phyloP scores from a whole-genome alignment of 805 yeast genomes.

The Pachysolen tannophilus region DNA sequence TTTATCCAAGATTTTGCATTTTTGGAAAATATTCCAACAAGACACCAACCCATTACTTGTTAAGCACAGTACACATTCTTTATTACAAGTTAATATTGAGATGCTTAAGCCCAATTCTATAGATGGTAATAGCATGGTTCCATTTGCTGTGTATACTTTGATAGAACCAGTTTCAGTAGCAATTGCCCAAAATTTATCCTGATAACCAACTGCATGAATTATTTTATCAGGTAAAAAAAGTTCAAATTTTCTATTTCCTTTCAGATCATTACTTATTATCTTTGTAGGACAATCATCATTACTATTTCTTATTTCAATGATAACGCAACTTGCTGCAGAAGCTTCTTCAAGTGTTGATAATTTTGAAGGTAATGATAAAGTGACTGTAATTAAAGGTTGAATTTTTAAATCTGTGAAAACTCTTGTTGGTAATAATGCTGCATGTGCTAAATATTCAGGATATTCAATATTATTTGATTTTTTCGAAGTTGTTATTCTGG shows the following conservation, averaged over 20 bases:
- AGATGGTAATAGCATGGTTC: slow-evolving; percentile 36
- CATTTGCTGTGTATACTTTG: slow-evolving; percentile 35
- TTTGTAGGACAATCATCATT: slow-evolving; percentile 21
- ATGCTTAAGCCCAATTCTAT: slow-evolving; percentile 45
- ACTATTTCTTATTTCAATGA: slow-evolving; percentile 34
- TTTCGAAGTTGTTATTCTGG: slow-evolving; percentile 23
- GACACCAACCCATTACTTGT: slow-evolving; percentile 44
- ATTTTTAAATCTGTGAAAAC: slow-evolving; percentile 20
- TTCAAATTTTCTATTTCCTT: slow-evolving; percentile 29
- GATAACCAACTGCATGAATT: slow-evolving; percentile 33
- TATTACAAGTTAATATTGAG: slow-evolving; percentile 26
- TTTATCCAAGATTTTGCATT: slow-evolving; percentile 28
- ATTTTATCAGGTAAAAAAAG: slow-evolving; percentile 38
- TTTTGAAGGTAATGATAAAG: slow-evolving; percentile 14
- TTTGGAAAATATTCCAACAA: slow-evolving; percentile 37
- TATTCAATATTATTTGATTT: slow-evolving; percentile 26
- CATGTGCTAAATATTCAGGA: slow-evolving; percentile 19
- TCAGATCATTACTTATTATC: slow-evolving; percentile 25
- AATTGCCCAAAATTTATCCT: slow-evolving; percentile 37
- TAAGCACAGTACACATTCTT: slow-evolving; percentile 30
- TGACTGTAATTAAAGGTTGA: slow-evolving; percentile 22
- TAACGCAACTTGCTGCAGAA: too few species aligned
- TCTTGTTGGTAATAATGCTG: slow-evolving; percentile 18
- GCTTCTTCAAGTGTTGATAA: slow-evolving; percentile 11
- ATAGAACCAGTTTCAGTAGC: slow-evolving; percentile 54